Base-by-base conservation (phyloP, 2,329 filamentous ascomycete species). In the Aureobasidium leucospermi region DNA sequence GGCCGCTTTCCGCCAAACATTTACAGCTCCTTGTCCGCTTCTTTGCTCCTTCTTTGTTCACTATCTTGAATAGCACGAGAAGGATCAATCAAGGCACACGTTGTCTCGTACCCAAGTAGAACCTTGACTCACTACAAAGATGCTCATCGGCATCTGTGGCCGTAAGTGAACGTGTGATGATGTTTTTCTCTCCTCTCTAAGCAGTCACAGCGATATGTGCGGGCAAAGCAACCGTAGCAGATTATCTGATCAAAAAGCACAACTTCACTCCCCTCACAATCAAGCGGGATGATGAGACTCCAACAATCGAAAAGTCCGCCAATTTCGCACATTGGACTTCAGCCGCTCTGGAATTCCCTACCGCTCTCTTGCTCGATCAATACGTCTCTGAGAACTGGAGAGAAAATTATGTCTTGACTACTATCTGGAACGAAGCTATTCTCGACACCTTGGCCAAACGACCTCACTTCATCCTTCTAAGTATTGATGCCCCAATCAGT, bases 381-480 rank as follows among this genome's bases (percentile, higher is more conserved):
- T 93, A 89, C 69, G 90, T 95, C 60, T 97, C 93, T 3, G 84
- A 84, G 70, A 79, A 84, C 71, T 99, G 94, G 94, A 84, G 82
- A 64, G 82, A 86, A 60, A 84, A 86, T 59, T 99, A 89, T 82
- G 90, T 97, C 15, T 94, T 87, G 2, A 94, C 88, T 3, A 87
- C 94, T 69, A 85, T 96, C 63, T 84, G 85, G 76, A 84, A 86
- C 65, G 87, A 91, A 65, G 72, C 74, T 2, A 82, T 87, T 7
- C 81, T 96, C 4, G 89, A 96, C 66, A 80, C 85, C 28, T 84
- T 96, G 53, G 77, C 86, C 61, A 81, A 86, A 19, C 84, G 94
- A 7, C 94, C 94, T 0, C 96, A 96, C 77, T 97, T 97, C 78
- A 81, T 99, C 52, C 83, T 97, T 36, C 79, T 99, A 68, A 93